These are phyloP conservation scores for Xylaria multiplex DNA, from an alignment of 2,329 filamentous ascomycete genomes.

Conservation along the genomic window DNA sequence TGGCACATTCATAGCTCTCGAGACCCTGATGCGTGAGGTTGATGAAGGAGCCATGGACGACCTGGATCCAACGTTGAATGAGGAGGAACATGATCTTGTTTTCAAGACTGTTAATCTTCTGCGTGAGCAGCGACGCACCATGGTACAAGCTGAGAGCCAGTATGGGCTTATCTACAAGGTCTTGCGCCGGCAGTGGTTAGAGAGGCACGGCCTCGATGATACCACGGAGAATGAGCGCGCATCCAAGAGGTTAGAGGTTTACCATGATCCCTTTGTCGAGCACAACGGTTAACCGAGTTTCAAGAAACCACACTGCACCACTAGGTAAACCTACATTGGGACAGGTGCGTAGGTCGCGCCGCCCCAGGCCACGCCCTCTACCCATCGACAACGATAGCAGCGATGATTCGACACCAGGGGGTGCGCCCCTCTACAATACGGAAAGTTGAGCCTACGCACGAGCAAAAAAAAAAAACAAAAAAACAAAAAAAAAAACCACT, in stretches of 20 bases:
- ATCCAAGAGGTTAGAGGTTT: slow-evolving; percentile 62
- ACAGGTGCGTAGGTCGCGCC: slow-evolving; percentile 29
- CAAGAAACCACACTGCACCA: slow-evolving; percentile 30
- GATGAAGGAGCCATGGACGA: slow-evolving; percentile 74
- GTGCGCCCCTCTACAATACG: slow-evolving; percentile 21
- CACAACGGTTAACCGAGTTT: slow-evolving; percentile 40
- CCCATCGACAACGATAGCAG: slow-evolving; percentile 35
- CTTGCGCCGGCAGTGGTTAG: slow-evolving; percentile 77
- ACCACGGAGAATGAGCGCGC: slow-evolving; percentile 53
- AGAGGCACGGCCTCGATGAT: slow-evolving; percentile 64
- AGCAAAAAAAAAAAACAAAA: not conserved
- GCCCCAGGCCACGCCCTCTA: slow-evolving; percentile 14
- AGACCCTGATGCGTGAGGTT: slow-evolving; percentile 86
- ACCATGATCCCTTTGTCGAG: slow-evolving; percentile 56
- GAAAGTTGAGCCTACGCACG: slow-evolving; percentile 7
- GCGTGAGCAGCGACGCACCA: slow-evolving; percentile 87
- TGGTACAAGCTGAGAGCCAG: slow-evolving; percentile 92
- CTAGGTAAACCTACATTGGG: slow-evolving; percentile 18
- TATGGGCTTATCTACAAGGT: slow-evolving; percentile 91
- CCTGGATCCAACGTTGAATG: slow-evolving; percentile 49
- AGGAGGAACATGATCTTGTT: slow-evolving; percentile 69
- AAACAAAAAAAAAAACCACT: too few species aligned
- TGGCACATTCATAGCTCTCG: slow-evolving; percentile 95
- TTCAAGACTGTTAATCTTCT: slow-evolving; percentile 82
- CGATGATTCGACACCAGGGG: slow-evolving; percentile 36